phyloP scores from a whole-genome alignment of 768 basidiomycete genomes.

The Termitomyces titanicus region DNA sequence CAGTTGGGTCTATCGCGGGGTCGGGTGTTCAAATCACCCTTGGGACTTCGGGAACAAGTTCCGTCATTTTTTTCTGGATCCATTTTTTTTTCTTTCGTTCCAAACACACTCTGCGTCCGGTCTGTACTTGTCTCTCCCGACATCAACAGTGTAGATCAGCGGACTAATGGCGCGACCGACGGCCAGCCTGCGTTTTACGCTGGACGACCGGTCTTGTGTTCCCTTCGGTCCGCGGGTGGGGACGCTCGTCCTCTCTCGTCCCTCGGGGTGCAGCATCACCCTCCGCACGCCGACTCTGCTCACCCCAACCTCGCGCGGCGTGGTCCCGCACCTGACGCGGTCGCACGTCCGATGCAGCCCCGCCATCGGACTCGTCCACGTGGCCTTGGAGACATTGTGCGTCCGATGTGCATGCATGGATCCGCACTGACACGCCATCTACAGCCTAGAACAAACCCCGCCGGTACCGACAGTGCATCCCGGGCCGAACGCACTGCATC shows the following conservation, averaged over 20 bases:
- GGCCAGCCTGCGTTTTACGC: slow-evolving; percentile 3
- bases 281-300: slow-evolving; percentile 62
- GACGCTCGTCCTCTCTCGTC: slow-evolving; percentile 19
- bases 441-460: slow-evolving; percentile 59
- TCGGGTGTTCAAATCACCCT: slow-evolving; percentile 16
- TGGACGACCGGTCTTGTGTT: background rate
- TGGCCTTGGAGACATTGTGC: slow-evolving; percentile 84
- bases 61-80: no score
- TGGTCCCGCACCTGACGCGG: slow-evolving; percentile 69
- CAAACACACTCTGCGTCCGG: no score
- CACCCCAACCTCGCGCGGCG: slow-evolving; percentile 65
- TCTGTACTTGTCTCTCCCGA: no score
- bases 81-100: background rate
- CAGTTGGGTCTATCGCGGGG: slow-evolving; percentile 6
- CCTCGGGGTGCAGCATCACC: slow-evolving; percentile 22
- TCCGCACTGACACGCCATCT: no score
- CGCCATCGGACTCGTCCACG: slow-evolving; percentile 59
- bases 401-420: no score
- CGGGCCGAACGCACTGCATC: slow-evolving; percentile 55
- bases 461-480: slow-evolving; percentile 62
- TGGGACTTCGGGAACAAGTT: slow-evolving; percentile 6
- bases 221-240: slow-evolving; percentile 35
- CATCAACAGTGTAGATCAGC: no score
- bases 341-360: slow-evolving; percentile 48
- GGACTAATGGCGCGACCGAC: background rate